Percentiles rank a stretch among this genome's conserved stretches.
Evolutionary conservation across 192 early-diverging fungal species (phyloP).

Genomic region (Linnemannia hyalina): DNA sequence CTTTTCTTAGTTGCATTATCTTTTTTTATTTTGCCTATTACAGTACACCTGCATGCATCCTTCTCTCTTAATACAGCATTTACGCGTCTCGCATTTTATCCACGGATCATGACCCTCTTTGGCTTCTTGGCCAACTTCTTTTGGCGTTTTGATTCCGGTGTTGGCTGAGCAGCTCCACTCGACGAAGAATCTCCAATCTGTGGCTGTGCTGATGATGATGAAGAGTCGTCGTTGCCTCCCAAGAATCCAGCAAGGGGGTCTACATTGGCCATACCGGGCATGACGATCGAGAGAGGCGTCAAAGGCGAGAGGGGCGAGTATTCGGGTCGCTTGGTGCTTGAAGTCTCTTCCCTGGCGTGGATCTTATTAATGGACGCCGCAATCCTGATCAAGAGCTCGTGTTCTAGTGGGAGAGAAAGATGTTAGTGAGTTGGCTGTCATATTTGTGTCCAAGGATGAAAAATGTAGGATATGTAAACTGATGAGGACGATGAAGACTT

Average conservation of each 20-base stretch:
- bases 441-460: not conserved
- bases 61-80: not conserved
- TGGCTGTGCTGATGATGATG: constrained; percentile 23
- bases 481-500: constrained; percentile 24
- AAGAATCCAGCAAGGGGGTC: constrained; percentile 46
- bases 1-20: not conserved
- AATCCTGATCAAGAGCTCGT: constrained; percentile 32
- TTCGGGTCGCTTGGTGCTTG: constrained; percentile 31
- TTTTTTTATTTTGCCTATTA: not conserved
- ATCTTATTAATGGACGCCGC: constrained; percentile 43
- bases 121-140: constrained; percentile 53
- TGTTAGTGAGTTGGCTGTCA: not conserved
- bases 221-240: constrained; percentile 24
- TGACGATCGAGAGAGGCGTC: constrained; percentile 43
- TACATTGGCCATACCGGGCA: constrained; percentile 46
- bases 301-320: constrained; percentile 48
- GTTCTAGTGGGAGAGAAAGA: constrained; percentile 9
- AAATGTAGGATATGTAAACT: not conserved
- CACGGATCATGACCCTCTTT: constrained; percentile 57
- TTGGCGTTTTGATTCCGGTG: constrained; percentile 53
- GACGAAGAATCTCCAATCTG: constrained; percentile 9
- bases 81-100: constrained; percentile 10
- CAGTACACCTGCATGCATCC: not conserved
- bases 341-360: constrained; percentile 39
- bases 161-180: constrained; percentile 13